These are phyloP conservation scores for Thozetella sp. DNA, from an alignment of 495 filamentous ascomycete species.

Conservation along the genomic window DNA sequence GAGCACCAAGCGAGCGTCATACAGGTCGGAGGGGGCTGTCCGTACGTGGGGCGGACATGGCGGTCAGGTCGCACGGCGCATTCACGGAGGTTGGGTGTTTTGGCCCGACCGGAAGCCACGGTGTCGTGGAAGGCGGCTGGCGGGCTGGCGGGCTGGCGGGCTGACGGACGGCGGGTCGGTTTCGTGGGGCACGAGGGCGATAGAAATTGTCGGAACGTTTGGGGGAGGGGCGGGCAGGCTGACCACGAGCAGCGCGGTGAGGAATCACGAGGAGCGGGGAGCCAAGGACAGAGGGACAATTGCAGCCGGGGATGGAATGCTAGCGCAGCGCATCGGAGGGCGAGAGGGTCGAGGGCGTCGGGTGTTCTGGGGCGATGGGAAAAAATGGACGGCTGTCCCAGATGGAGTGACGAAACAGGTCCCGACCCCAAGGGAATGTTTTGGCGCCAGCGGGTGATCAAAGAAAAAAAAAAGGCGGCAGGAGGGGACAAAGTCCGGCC, in stretches of 20 bases:
- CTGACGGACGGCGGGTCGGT: slow-evolving; percentile 1
- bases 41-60: slow-evolving; percentile 31
- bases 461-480: background rate
- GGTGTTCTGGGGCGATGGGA: background rate
- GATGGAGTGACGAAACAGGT: slow-evolving; percentile 5
- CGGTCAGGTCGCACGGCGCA: slow-evolving; percentile 15
- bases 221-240: too few relatives aligned
- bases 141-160: background rate
- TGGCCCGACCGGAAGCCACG: background rate
- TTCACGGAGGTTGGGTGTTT: slow-evolving; percentile 15
- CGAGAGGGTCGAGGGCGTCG: background rate
- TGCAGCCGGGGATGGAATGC: too few relatives aligned
- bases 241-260: too few relatives aligned
- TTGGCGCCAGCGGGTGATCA: background rate
- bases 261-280: too few relatives aligned
- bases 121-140: background rate
- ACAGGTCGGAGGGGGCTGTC: background rate
- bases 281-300: too few relatives aligned
- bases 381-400: background rate
- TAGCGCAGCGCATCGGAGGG: background rate
- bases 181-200: too few relatives aligned
- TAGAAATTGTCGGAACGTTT: too few relatives aligned
- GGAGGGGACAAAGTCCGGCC: background rate
- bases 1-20: background rate
- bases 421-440: too few relatives aligned